phyloP scores from a whole-genome alignment of 1,139 yeast species.

The Groenewaldozyma auringiensis region DNA sequence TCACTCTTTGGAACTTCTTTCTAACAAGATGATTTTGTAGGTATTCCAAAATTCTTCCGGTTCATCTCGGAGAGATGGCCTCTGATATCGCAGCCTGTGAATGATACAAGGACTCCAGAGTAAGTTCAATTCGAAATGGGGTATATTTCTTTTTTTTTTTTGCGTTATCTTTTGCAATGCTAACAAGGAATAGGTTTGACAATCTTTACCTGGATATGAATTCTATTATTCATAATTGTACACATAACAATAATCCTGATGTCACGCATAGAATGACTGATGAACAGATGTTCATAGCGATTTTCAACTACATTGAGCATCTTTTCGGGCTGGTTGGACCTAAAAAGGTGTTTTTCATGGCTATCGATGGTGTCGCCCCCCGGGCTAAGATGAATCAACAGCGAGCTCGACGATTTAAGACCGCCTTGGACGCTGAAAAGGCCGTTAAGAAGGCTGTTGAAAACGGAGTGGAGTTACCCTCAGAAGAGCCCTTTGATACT shows the following conservation, averaged over 20 bases:
- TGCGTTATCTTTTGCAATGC: too few species aligned
- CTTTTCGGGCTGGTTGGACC: slow-evolving; percentile 84
- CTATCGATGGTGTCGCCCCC: slow-evolving; percentile 99
- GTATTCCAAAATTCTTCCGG: slow-evolving; percentile 94
- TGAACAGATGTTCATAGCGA: slow-evolving; percentile 88
- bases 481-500: slow-evolving; percentile 59
- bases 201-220: slow-evolving; percentile 95
- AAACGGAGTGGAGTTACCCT: slow-evolving; percentile 55
- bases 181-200: slow-evolving; percentile 69
- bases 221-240: slow-evolving; percentile 71
- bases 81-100: slow-evolving; percentile 78
- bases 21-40: too few species aligned
- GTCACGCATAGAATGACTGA: slow-evolving; percentile 49
- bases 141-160: neutral
- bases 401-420: slow-evolving; percentile 86
- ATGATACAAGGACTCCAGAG: slow-evolving; percentile 81
- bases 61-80: slow-evolving; percentile 99
- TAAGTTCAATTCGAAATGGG: slow-evolving; percentile 18
- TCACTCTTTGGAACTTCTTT: too few species aligned
- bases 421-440: slow-evolving; percentile 88
- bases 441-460: slow-evolving; percentile 56
- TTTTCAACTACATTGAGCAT: slow-evolving; percentile 91
- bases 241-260: slow-evolving; percentile 54
- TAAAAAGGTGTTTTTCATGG: slow-evolving; percentile 83
- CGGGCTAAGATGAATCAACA: slow-evolving; percentile 99